phyloP scores from a whole-genome alignment of 805 yeast genomes.

The Starmera dryadoides region DNA sequence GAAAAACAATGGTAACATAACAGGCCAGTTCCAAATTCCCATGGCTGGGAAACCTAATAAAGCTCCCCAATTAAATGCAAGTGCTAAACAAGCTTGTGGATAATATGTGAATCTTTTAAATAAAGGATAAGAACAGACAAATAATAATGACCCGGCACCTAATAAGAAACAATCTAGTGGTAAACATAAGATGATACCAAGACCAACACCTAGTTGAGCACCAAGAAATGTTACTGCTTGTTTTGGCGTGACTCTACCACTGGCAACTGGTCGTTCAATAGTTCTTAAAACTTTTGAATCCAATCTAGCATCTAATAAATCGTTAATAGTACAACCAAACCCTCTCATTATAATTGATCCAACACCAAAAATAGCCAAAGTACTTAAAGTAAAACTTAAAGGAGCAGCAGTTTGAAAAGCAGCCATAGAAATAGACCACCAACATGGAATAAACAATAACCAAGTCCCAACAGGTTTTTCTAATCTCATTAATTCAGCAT shows the following conservation, averaged over 20 bases:
- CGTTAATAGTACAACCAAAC: constrained; percentile 96
- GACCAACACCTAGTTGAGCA: constrained; percentile 68
- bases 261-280: constrained; percentile 85
- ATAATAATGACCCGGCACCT: constrained; percentile 73
- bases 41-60: constrained; percentile 93
- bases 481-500: constrained; percentile 83
- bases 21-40: constrained; percentile 71
- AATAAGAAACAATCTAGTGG: constrained; percentile 78
- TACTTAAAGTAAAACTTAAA: constrained; percentile 48
- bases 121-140: constrained; percentile 83
- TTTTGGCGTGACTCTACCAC: constrained; percentile 65
- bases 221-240: constrained; percentile 69
- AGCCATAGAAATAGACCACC: constrained; percentile 92
- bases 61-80: constrained; percentile 93
- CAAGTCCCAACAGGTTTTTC: constrained; percentile 97
- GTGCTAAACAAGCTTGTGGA: constrained; percentile 79
- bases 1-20: constrained; percentile 70
- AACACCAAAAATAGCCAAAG: constrained; percentile 63
- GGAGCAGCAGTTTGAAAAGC: constrained; percentile 71
- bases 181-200: constrained; percentile 59
- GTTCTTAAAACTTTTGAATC: constrained; percentile 87
- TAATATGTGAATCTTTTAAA: constrained; percentile 94
- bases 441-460: constrained; percentile 73
- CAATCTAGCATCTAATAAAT: constrained; percentile 73
- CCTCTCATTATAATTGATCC: constrained; percentile 95